Base-by-base conservation (phyloP, 2,329 filamentous ascomycete genomes). In the Thielaviopsis cerberus region DNA sequence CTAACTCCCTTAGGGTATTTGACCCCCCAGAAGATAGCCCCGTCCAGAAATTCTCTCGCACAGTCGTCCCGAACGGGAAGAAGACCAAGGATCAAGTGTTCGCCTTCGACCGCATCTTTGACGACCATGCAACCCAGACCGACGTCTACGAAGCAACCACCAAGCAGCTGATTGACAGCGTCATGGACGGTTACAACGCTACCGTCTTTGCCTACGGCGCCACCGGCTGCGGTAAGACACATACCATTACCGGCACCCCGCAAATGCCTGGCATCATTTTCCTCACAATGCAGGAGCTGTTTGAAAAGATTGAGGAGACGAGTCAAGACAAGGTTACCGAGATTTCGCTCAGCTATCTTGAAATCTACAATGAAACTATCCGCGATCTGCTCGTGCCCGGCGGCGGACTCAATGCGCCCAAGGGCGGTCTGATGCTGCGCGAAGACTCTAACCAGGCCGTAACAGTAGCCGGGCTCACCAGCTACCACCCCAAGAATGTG, bases 331-430 rank as follows among this genome's bases (percentile, higher is more conserved):
- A n/a, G n/a, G n/a, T n/a, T n/a, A n/a, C n/a, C n/a, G n/a, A n/a
- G n/a, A 91, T 98, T 57, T 83, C 90, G 59, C 91, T 97, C 67
- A 95, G 89, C 71, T 97, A 97, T 72, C 96, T 98, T 90, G 92
- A 98, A 72, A 97, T 98, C 63, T 98, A 98, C 76, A 98, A 97
- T 92, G 92, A 98, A 74, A 83, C 86, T 65, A 97, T 98, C 69
- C 82, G 91, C 66, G 92, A 98, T 81, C 73, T 98, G 66, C 75
- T 98, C 63, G 83, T 85, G 24, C 92, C 92, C n/a, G n/a, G n/a
- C n/a, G n/a, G n/a, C n/a, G n/a, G n/a, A n/a, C n/a, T n/a, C n/a
- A n/a, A n/a, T n/a, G n/a, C n/a, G 11, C 86, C 90, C 61, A 95
- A 97, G 71, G 91, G 96, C 73, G 97, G 97, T 68, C 75, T 98